Evolutionary conservation across 2,329 filamentous ascomycete genomes (phyloP), one percentile per base, ranked within the genome.

Genomic region (Aspergillus eucalypticola): DNA sequence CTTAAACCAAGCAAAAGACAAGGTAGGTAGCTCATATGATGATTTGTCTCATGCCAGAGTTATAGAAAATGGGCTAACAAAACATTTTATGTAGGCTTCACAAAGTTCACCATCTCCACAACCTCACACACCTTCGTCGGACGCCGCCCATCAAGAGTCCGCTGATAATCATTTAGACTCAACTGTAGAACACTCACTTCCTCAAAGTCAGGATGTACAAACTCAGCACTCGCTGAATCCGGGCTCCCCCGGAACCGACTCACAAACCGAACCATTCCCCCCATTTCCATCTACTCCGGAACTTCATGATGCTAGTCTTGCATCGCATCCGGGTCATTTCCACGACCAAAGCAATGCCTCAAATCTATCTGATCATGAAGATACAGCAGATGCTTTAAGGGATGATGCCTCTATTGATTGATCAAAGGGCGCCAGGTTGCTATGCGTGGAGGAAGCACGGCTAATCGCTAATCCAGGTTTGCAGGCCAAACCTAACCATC

Each of bases 231-330:
- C 50, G 51, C 64, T 17, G 63, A 60, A 52, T 42, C 51, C 60
- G 51, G 64, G 54, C 38, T 59, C 60, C 32, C 62, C 63, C 10
- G 60, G 54, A n/a, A 61, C 67, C 13, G 61, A 67, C 49, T 60
- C 61, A 38, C 66, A 64, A 56, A 70, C 61, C 4, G 73, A 77
- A 41, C 74, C 74, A 11, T 77, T 77, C 32, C 75, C 75, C 8
- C 66, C 73, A 11, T 64, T 76, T n/a, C 66, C 71, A 8, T 48
- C 56, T 13, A 55, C 60, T 2, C 25, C 54, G 4, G 58, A 62
- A 10, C 29, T 21, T 23, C 25, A 51, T 6, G 58, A 55, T 13
- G 4, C 15, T 5, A 59, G 27, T 39, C 52, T 41, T 56, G 19
- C 44, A 19, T 62, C 54, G n/a, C 63, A 46, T 2, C n/a, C 15